Evolutionary conservation across 257 asterid genomes (phyloP), one percentile per base, ranked within the genome.

Genomic region (Striga asiatica): DNA sequence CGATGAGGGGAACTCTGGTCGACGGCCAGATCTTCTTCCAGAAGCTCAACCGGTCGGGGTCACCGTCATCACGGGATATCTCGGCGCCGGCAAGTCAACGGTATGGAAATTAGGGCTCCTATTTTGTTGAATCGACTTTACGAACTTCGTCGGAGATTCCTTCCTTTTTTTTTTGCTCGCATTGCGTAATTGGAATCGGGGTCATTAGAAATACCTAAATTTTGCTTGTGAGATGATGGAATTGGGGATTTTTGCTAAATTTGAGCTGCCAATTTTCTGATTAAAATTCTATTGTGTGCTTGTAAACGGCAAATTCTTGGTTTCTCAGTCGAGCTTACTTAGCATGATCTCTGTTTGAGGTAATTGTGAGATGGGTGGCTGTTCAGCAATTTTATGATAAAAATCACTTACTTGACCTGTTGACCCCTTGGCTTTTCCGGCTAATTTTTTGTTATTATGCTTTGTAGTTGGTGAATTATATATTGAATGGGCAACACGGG

Each of bases 1-100:
- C 20, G 42, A 38, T 14, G 57, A 58, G 64, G 64, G 6, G 8
- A 42, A 5, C 25, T 13, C 43, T 32, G 31, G n/a, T 60, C 56
- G 29, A 49, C 65, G 22, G 41, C 23, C 46, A 11, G 81, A 76
- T 50, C 17, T 12, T 50, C 17, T 12, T 21, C 31, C 76, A 6
- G 80, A 54, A n/a, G 41, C 76, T 62, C 79, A 71, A 28, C 76
- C 93, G 0, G 97, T 91, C 29, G 98, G 95, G 55, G 83, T 91
- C 66, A 87, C 98, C 58, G 86, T 91, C 65, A 91, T 91, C 81
- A 91, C 97, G 7, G 98, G 97, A 32, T 91, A 91, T 67, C 92
- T 91, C 48, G 95, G 98, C 52, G 86, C 98, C 59, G 98, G 98
- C 13, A 91, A 91, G 76, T 91, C 98, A n/a, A 87, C 98, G 0